Evolutionary conservation across 345 rosid genomes (phyloP), one percentile per base, ranked within the genome.

Genomic region (Psidium guajava): DNA sequence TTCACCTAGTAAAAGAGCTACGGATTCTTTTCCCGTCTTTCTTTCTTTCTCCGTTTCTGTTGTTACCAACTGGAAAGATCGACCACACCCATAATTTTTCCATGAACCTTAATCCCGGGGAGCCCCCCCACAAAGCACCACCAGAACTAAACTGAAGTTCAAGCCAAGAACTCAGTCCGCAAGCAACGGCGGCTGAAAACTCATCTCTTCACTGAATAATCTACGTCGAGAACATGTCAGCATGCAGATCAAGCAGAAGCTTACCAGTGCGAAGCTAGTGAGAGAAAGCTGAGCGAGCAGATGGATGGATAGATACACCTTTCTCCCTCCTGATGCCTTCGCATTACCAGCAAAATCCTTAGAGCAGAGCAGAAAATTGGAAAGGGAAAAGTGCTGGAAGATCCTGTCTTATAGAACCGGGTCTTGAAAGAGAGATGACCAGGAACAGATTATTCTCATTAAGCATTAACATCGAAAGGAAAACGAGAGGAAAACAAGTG

Each of bases 401-500:
- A 5, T 36, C 24, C 25, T 4, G 80, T 9, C 80, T 69, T 69
- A 69, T 69, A 20, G 25, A 5, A 18, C 11, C 5, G 12, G 47
- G 40, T 69, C 6, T 9, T 5, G 80, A 69, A 69, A 69, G 80
- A 69, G 80, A 69, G 20, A 69, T 5, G 5, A 5, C 80, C 47
- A 10, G 18, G 77, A 32, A 32, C 77, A 32, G 11, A 28, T 32
- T 8, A 18, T 69, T 69, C 77, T 16, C 47, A 36, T 36, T 24
- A 20, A 36, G 16, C 25, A 36, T 36, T 24, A 20, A 36, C 25
- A 47, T 82, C 16, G 69, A 84, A 85, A 61, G 25, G 11, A 49
- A 57, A 61, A 49, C 24, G 88, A 24, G 16, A 84, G 20, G 83
- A 53, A 51, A 82, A 54, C 40, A 51, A 84, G 91, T 86, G 94